Base-by-base conservation (phyloP, 2,329 filamentous ascomycete genomes). In the Ophiocordyceps polyrhachis-furcata region DNA sequence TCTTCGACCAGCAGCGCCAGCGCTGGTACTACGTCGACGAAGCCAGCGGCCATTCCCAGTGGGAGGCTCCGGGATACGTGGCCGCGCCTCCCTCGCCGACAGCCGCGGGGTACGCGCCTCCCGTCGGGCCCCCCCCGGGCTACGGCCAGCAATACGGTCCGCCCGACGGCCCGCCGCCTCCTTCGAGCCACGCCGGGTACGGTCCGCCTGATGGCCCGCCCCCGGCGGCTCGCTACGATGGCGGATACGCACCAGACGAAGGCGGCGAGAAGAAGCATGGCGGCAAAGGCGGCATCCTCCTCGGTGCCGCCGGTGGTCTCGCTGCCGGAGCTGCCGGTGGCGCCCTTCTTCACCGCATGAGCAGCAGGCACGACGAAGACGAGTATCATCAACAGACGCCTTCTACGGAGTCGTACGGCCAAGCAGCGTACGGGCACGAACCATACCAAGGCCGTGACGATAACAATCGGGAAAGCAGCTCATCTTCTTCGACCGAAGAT, bases 21-120 rank as follows among this genome's bases (percentile, higher is more conserved):
- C 72, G 74, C 45, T 81, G 74, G 64, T 82, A 74, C 62, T 83
- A 79, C 54, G 66, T 76, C 46, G 76, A 82, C 57, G 62, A 74
- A 46, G 65, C 71, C 42, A 74, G 74, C 13, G 74, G 76, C 19
- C 70, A 68, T 47, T 71, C 74, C 0, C 76, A 81, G 58, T 82
- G 78, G 78, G 74, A 80, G 49, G 65, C 68, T 15, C 76, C 78
- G 3, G 60, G 61, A 13, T 55, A 58, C 43, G 51, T 52, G 2
- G 45, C n/a, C n/a, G n/a, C 48, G 12, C 50, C 55, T 8, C 49
- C 52, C 17, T 50, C 53, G 45, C 50, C 49, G 12, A 49, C 49
- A 42, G 48, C 52, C 15, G n/a, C n/a, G n/a, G 50, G 49, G 14
- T 47, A 49, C 12, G 51, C 53, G 9, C 51, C 51, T 23, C 48